Evolutionary conservation across 2,329 filamentous ascomycete species (phyloP), one percentile per base, ranked within the genome.

Genomic region (Pyricularia sp.): DNA sequence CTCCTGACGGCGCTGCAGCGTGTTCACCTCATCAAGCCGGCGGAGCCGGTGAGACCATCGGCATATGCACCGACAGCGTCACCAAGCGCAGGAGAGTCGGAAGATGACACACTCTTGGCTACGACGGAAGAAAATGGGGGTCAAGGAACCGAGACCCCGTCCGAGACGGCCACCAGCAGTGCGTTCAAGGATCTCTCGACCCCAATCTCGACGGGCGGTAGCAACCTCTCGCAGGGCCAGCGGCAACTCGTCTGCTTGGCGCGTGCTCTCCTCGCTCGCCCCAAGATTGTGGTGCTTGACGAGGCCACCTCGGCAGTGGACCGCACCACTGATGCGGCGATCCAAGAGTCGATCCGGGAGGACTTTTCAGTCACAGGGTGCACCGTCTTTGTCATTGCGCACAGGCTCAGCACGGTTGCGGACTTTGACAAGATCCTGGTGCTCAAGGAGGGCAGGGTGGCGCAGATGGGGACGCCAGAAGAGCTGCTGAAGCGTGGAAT

Each of bases 1-100:
- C 80, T 90, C 14, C 88, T 86, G 81, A 79, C 81, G 12, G 85
- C 86, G 0, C 79, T 90, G 0, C 82, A 86, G 23, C 85, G 88
- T 70, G 86, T 87, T 1, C 86, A 89, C 75, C 80, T 90, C 1
- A 83, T 89, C 4, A 79, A 79, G 55, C 76, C 76, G 1, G 81
- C 77, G 14, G 78, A 81, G 68, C 61, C 69, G 7, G 58, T 84
- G 71, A 77, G 82, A 10, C 68, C 69, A 2, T 66, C 68, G 3
- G 30, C 66, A 17, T 66, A 68, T 25, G 17, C 61, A 20, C 50
- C 67, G 12, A 65, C 26, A 25, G 64, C 28, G n/a, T 59, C 66
- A 30, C 36, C 36, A 10, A n/a, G 30, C n/a, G 33, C 36, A 30
- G 28, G 33, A 23, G 36, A 26, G 11, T n/a, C 65, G 25, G 66